Percentiles rank a stretch among this genome's conserved stretches.
Evolutionary conservation across 2,329 filamentous ascomycete species (phyloP).

Genomic region (Biscogniauxia mediterranea): DNA sequence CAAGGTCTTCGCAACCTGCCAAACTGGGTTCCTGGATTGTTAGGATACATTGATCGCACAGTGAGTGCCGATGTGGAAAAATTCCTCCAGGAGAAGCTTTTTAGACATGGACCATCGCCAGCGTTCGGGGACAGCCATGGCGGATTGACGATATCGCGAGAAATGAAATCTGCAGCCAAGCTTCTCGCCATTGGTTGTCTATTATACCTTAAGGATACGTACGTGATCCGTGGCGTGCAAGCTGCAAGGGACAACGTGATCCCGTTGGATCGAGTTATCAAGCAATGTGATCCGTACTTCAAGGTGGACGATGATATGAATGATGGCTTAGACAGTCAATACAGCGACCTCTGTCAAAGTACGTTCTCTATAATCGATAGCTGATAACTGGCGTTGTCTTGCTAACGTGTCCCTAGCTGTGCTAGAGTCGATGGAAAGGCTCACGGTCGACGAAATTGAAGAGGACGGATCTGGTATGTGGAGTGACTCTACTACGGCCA

Average conservation of each 20-base stretch:
- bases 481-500: conserved; percentile 38
- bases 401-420: conserved; percentile 34
- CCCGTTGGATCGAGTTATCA: conserved; percentile 42
- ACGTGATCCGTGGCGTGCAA: conserved; percentile 41
- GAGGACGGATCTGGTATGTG: conserved; percentile 60
- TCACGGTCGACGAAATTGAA: conserved; percentile 58
- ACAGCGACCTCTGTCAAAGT: conserved; percentile 38
- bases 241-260: conserved; percentile 43
- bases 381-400: conserved; percentile 14
- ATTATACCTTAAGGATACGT: conserved; percentile 45
- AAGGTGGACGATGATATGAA: conserved; percentile 32
- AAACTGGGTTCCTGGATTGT: conserved; percentile 51
- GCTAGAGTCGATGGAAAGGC: conserved; percentile 47
- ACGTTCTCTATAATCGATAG: conserved; percentile 18
- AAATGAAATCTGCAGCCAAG: conserved; percentile 36
- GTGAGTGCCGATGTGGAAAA: conserved; percentile 43
- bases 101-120: conserved; percentile 34
- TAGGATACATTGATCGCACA: conserved; percentile 45
- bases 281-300: conserved; percentile 43
- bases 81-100: conserved; percentile 45
- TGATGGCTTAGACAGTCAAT: conserved; percentile 34
- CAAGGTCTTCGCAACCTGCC: conserved; percentile 36
- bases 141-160: conserved; percentile 30
- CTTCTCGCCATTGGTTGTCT: conserved; percentile 46
- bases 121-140: conserved; percentile 32